Percentiles rank a stretch among this genome's conserved stretches.
Evolutionary conservation across 257 asterid species (phyloP).

Genomic region (Oldenlandia corymbosa): DNA sequence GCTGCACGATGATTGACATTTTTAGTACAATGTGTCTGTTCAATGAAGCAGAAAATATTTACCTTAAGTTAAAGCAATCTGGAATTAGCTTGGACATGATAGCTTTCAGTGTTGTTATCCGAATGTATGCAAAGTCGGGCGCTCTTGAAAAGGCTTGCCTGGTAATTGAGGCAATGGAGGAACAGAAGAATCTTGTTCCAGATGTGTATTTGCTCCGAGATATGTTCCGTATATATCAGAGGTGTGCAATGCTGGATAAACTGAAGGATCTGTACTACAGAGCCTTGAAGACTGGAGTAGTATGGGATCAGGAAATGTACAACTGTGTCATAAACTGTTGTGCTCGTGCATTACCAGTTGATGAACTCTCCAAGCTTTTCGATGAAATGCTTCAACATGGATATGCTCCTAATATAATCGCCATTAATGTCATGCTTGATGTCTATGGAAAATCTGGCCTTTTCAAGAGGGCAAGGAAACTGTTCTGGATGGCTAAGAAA

Average conservation of each 20-base stretch:
- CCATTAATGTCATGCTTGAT: conserved; percentile 72
- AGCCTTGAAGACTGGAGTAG: conserved; percentile 47
- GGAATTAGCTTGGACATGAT: conserved; percentile 59
- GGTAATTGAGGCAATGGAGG: conserved; percentile 54
- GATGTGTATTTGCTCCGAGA: conserved; percentile 89
- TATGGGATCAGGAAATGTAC: conserved; percentile 92
- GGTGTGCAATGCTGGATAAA: conserved; percentile 50
- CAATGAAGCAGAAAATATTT: conserved; percentile 62
- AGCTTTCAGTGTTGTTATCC: conserved; percentile 57
- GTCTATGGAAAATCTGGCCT: conserved; percentile 76
- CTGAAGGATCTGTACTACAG: conserved; percentile 56
- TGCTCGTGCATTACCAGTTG: conserved; percentile 76
- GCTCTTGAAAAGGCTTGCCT: conserved; percentile 55
- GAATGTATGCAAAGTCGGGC: conserved; percentile 75
- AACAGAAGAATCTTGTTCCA: conserved; percentile 55
- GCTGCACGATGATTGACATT: conserved; percentile 80
- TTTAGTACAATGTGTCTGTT: conserved; percentile 51
- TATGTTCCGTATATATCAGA: conserved; percentile 72
- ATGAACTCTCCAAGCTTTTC: conserved; percentile 76
- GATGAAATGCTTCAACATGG: conserved; percentile 79
- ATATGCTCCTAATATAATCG: conserved; percentile 54
- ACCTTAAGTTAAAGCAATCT: conserved; percentile 42
- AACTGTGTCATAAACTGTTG: conserved; percentile 87
- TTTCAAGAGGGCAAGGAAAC: conserved; percentile 58
- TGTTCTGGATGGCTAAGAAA: conserved; percentile 65